Percentiles rank a stretch among this genome's conserved stretches.
Conservation (phyloP, 768 basidiomycete genomes). For the Candolleomyces efflorescens region DNA sequence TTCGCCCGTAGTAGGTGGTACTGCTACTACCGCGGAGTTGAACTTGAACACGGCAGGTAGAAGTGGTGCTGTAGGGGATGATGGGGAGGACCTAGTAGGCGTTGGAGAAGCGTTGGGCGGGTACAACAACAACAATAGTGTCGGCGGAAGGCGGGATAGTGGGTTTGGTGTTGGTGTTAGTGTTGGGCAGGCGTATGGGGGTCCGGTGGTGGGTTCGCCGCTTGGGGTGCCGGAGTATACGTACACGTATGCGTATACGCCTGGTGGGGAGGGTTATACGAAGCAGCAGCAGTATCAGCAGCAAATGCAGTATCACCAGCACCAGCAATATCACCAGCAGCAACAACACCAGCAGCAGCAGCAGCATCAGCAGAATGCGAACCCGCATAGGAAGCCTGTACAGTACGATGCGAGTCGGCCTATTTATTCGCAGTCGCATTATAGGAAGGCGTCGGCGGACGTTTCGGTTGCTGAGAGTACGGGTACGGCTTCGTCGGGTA, state of each 20-base stretch:
- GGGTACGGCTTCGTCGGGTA: neutral
- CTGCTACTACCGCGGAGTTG: too few species aligned
- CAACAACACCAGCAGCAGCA: slow-evolving; percentile 2
- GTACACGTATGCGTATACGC: too few species aligned
- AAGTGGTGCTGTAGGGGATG: too few species aligned
- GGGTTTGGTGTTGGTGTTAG: too few species aligned
- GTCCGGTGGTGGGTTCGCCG: too few species aligned
- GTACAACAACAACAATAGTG: too few species aligned
- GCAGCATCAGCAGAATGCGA: slow-evolving; percentile 8
- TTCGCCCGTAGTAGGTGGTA: too few species aligned
- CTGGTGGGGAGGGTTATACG: too few species aligned
- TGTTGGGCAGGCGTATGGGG: too few species aligned
- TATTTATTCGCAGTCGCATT: slow-evolving; percentile 14
- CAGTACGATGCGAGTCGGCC: slow-evolving; percentile 33
- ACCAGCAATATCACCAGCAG: neutral
- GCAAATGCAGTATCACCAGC: neutral
- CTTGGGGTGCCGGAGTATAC: slow-evolving; percentile 8
- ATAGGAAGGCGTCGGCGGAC: neutral
- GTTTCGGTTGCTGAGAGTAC: neutral
- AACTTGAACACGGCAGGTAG: too few species aligned
- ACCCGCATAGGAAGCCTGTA: slow-evolving; percentile 24
- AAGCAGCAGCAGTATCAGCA: neutral
- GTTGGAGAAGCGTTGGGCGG: slow-evolving; percentile 62
- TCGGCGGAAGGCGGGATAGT: slow-evolving; percentile 31
- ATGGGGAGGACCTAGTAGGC: slow-evolving; percentile 40